phyloP scores from a whole-genome alignment of 2,329 filamentous ascomycete genomes.

The Pestalotiopsis sp. region DNA sequence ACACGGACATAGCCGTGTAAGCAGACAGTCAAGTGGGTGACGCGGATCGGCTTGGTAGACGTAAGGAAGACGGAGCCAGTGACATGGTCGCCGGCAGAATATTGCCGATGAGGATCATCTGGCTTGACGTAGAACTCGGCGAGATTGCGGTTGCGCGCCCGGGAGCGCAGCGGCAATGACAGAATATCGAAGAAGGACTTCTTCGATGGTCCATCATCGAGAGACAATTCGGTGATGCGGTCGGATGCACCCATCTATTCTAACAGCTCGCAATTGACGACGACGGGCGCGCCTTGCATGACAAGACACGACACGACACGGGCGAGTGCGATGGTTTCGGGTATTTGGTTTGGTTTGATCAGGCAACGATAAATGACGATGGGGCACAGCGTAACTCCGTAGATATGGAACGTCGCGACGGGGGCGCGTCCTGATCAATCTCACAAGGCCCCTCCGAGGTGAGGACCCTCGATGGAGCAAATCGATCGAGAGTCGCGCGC shows the following conservation, averaged over 20 bases:
- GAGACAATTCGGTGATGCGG: conserved; percentile 39
- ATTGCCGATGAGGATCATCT: conserved; percentile 77
- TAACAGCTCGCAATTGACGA: conserved; percentile 25
- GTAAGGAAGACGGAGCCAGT: conserved; percentile 73
- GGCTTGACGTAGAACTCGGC: conserved; percentile 79
- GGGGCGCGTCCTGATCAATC: neutral
- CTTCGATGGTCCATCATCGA: conserved; percentile 42
- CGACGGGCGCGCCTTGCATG: conserved; percentile 34
- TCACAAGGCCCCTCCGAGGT: neutral
- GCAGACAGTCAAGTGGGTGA: conserved; percentile 80
- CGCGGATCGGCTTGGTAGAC: conserved; percentile 72
- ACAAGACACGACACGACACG: conserved; percentile 25
- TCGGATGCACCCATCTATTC: conserved; percentile 51
- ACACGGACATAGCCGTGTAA: conserved; percentile 81
- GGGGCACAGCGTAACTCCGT: neutral
- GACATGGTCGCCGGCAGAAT: conserved; percentile 75
- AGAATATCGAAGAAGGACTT: conserved; percentile 57
- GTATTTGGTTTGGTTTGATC: neutral
- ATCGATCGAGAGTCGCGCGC: neutral
- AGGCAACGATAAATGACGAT: neutral
- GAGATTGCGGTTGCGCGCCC: conserved; percentile 69
- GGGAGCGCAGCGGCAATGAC: conserved; percentile 52
- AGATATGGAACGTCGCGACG: neutral
- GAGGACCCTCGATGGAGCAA: neutral
- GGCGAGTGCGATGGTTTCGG: neutral